Base-by-base conservation (phyloP, 75 land plant genomes). In the Azolla pinnata region DNA sequence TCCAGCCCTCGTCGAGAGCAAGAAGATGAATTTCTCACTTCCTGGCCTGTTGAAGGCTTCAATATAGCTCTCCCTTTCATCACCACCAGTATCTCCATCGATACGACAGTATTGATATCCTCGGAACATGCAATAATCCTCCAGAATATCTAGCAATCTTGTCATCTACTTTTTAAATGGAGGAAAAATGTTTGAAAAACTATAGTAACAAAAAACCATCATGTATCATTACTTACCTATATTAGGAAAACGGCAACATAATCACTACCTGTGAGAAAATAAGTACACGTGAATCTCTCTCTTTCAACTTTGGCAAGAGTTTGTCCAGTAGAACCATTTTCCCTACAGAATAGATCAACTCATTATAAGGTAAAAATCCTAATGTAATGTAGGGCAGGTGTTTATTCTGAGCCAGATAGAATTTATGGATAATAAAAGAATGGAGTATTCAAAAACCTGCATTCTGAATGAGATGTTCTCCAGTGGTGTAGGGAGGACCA, bases 311-410 rank as follows among this genome's bases (percentile, higher is more conserved):
- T 54, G 98, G 98, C 20, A 93, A 79, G 58, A 93, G 56, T 70
- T 93, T 93, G 59, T 93, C 98, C 59, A 93, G 44, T 32, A 93
- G 83, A 58, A 93, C 96, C 98, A 93, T 93, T 78, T 93, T 93
- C 42, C 98, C 98, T 88, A 68, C 40, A 55, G 29, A 31, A n/a
- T n/a, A n/a, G n/a, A n/a, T n/a, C n/a, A n/a, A n/a, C n/a, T n/a
- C n/a, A n/a, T n/a, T n/a, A n/a, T n/a, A n/a, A n/a, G n/a, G n/a
- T n/a, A n/a, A n/a, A n/a, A n/a, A n/a, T n/a, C n/a, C n/a, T n/a
- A n/a, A n/a, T n/a, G n/a, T n/a, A n/a, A n/a, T n/a, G n/a, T n/a
- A n/a, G n/a, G n/a, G n/a, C n/a, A n/a, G n/a, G n/a, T n/a, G n/a
- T n/a, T n/a, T n/a, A n/a, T n/a, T n/a, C n/a, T n/a, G n/a, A n/a